phyloP scores from a whole-genome alignment of 1,284 basidiomycete genomes.

The Pseudozyma thailandica region DNA sequence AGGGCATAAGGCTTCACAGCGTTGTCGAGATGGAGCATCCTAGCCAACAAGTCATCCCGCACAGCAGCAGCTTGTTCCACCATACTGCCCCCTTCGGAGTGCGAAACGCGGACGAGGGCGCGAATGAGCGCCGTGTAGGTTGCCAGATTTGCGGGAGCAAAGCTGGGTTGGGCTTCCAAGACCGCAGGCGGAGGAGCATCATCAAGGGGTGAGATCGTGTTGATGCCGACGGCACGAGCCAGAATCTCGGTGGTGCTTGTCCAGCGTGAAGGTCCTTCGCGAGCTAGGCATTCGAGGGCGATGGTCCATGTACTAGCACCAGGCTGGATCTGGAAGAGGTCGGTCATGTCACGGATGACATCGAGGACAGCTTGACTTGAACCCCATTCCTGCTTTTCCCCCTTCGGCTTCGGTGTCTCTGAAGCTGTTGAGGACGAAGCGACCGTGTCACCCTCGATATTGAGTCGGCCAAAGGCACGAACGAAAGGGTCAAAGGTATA shows the following conservation, averaged over 20 bases:
- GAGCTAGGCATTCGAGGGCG: slow-evolving; percentile 35
- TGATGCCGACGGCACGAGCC: slow-evolving; percentile 31
- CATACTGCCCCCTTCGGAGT: slow-evolving; percentile 24
- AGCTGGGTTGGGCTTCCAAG: neutral
- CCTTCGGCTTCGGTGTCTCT: neutral
- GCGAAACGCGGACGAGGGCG: slow-evolving; percentile 22
- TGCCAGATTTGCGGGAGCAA: slow-evolving; percentile 25
- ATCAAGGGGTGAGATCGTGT: slow-evolving; percentile 10
- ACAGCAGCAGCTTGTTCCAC: slow-evolving; percentile 19
- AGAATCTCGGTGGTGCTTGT: slow-evolving; percentile 11
- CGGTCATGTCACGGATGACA: slow-evolving; percentile 45
- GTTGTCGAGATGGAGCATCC: slow-evolving; percentile 22
- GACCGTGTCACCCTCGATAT: slow-evolving; percentile 1
- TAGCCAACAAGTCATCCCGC: slow-evolving; percentile 36
- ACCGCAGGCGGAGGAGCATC: neutral
- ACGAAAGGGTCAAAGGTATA: slow-evolving; percentile 40
- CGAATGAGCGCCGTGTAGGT: slow-evolving; percentile 43
- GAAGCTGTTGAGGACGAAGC: neutral
- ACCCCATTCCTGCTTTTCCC: slow-evolving; percentile 20
- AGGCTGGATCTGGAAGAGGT: slow-evolving; percentile 16
- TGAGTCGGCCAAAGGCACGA: slow-evolving; percentile 30
- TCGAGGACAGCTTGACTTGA: slow-evolving; percentile 24
- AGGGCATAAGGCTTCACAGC: neutral
- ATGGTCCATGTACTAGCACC: slow-evolving; percentile 45
- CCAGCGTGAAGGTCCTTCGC: slow-evolving; percentile 32